Base-by-base conservation (phyloP, 2,329 filamentous ascomycete genomes). In the Aspergillus eucalypticola region DNA sequence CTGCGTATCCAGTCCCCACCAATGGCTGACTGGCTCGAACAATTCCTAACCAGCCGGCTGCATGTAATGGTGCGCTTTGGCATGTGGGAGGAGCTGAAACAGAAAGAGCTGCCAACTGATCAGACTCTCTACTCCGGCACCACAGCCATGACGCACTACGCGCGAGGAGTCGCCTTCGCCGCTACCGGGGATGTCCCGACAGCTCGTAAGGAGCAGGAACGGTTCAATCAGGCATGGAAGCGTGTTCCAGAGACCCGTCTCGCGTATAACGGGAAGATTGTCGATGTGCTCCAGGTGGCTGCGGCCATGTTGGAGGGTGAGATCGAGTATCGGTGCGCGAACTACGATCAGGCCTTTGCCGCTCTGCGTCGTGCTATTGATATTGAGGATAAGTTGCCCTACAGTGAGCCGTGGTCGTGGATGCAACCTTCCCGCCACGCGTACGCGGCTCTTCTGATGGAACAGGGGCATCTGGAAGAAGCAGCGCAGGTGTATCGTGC, bases 21-120 rank as follows among this genome's bases (percentile, higher is more conserved):
- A 0, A 91, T 92, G 89, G 89, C 89, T 0, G 88, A 92, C 72
- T 92, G 88, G 88, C 76, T 92, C 0, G 90, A 92, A 73, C 83
- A 83, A 1, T 91, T 91, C 64, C 72, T 89, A 2, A 81, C 83
- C 1, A 84, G 90, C 70, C 83, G 86, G 2, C 75, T 88, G 1
- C 90, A 93, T 71, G 86, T 87, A 0, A 78, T 90, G 13, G 81
- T 93, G 29, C 86, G 90, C 0, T 93, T 92, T 64, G 90, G 90
- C 0, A 78, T 77, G 10, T 92, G 90, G 90, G 69, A 85, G 0
- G 87, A 90, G 1, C 78, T 92, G n/a, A 75, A 88, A n/a, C 73
- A 75, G 1, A 73, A 90, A 1, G 59, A 75, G 0, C 63, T 89
- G 0, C 89, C 88, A 0, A 49, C 70, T 0, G 88, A 92, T 63